Percentiles rank a stretch among this genome's conserved stretches.
Conservation (phyloP, 1,284 basidiomycete species). For the Ustilago loliicola region DNA sequence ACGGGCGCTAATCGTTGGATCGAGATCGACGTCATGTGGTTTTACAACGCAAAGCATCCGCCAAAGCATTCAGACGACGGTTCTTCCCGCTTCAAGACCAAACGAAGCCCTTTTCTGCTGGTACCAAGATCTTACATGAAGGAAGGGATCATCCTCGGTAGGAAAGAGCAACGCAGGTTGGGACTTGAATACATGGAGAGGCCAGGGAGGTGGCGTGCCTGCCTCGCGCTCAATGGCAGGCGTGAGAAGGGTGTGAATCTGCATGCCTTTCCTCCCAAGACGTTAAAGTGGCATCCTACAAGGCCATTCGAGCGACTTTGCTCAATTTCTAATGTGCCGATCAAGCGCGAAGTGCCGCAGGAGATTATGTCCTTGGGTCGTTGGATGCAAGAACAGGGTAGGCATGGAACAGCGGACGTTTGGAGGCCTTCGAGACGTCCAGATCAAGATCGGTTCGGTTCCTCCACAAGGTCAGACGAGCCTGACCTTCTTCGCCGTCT, state of each 20-base stretch:
- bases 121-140: constrained; percentile 1
- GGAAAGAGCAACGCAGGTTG: neutral
- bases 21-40: neutral
- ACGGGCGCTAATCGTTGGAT: neutral
- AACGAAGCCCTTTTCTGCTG: neutral
- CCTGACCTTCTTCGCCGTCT: neutral
- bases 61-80: neutral
- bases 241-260: neutral
- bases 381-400: neutral
- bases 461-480: neutral
- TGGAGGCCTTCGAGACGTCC: neutral
- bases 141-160: neutral
- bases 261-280: neutral
- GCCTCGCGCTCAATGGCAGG: neutral
- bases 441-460: too few species aligned
- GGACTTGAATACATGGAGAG: neutral
- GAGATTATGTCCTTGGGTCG: neutral
- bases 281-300: neutral
- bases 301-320: constrained; percentile 3
- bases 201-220: neutral
- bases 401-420: neutral
- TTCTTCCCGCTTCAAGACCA: neutral
- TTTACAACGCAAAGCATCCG: neutral
- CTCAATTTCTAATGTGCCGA: neutral
- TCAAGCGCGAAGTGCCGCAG: neutral